Conservation (phyloP, 2,329 filamentous ascomycete genomes). For the Byssothecium circinans region DNA sequence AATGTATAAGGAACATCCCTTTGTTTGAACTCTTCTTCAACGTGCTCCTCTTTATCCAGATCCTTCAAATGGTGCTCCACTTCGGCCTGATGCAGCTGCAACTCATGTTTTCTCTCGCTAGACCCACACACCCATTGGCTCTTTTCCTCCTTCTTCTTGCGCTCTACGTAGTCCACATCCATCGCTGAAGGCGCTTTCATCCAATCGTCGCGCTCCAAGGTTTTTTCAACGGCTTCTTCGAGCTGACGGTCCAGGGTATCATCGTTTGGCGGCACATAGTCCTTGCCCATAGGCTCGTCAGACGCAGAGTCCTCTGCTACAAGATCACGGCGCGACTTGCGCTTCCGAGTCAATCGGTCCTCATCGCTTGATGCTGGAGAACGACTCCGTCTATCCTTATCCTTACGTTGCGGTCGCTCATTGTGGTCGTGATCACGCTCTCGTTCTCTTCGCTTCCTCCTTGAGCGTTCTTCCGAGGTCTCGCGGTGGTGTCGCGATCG, state of each 20-base stretch:
- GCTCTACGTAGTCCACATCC: constrained; percentile 80
- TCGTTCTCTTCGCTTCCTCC: constrained; percentile 48
- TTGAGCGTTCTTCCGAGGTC: constrained; percentile 41
- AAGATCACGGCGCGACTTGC: constrained; percentile 39
- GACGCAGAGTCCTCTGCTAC: constrained; percentile 36
- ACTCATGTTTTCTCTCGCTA: constrained; percentile 61
- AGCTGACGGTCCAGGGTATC: constrained; percentile 47
- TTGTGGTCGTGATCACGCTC: constrained; percentile 41
- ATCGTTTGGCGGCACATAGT: constrained; percentile 46
- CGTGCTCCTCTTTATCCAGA: constrained; percentile 39
- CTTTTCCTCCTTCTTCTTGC: constrained; percentile 54
- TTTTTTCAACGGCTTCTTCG: constrained; percentile 36
- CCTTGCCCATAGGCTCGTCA: constrained; percentile 46
- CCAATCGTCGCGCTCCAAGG: constrained; percentile 78
- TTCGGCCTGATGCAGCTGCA: constrained; percentile 77
- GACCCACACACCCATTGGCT: constrained; percentile 50
- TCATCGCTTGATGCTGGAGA: constrained; percentile 38
- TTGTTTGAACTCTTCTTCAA: constrained; percentile 53
- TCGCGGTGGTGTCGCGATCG: constrained; percentile 60
- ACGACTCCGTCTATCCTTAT: constrained; percentile 24
- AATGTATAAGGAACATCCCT: constrained; percentile 78
- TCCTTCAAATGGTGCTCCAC: constrained; percentile 72
- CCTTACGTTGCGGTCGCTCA: constrained; percentile 39
- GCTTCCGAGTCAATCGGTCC: constrained; percentile 35
- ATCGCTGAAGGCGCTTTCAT: constrained; percentile 86